Base-by-base conservation (phyloP, 2,329 filamentous ascomycete genomes). In the Microcyclosporella mali region DNA sequence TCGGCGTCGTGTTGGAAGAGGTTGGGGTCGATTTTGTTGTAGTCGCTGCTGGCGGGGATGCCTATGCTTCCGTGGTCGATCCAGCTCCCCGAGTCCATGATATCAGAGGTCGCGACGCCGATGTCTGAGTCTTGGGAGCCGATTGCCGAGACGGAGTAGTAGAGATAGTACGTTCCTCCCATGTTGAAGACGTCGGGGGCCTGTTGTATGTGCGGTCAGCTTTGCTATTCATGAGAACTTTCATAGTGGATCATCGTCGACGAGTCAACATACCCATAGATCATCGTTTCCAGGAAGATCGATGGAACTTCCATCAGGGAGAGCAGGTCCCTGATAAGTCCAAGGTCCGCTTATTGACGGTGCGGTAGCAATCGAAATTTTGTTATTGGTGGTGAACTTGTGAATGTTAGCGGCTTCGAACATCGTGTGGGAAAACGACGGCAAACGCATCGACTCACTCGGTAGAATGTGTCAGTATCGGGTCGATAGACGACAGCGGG, bases 161-260 rank as follows among this genome's bases (percentile, higher is more conserved):
- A 84, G 16, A 79, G 61, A 55, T 82, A 74, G 64, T 82, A 85
- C 1, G 69, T 67, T 42, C 64, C 67, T 47, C 73, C 73, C 19
- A 84, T 65, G n/a, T 74, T 64, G 21, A 67, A 62, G 17, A 81
- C 73, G 51, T 84, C 79, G 0, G 82, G 82, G 2, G 81, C 81
- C 47, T 49, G 18, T 25, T 25, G 21, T 25, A n/a, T n/a, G n/a
- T n/a, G n/a, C n/a, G n/a, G n/a, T n/a, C n/a, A n/a, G n/a, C n/a
- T n/a, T n/a, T n/a, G n/a, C n/a, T n/a, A n/a, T n/a, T n/a, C n/a
- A n/a, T n/a, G n/a, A n/a, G n/a, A n/a, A n/a, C 8, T 8, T 29
- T 8, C 27, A 29, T 8, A 29, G n/a, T 29, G 27, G 27, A 29
- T 8, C 8, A 29, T 29, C 17, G 31, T 33, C n/a, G 31, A 14